Evolutionary conservation across 805 yeast species (phyloP).

Genomic region (Kodamaea sagamina): DNA sequence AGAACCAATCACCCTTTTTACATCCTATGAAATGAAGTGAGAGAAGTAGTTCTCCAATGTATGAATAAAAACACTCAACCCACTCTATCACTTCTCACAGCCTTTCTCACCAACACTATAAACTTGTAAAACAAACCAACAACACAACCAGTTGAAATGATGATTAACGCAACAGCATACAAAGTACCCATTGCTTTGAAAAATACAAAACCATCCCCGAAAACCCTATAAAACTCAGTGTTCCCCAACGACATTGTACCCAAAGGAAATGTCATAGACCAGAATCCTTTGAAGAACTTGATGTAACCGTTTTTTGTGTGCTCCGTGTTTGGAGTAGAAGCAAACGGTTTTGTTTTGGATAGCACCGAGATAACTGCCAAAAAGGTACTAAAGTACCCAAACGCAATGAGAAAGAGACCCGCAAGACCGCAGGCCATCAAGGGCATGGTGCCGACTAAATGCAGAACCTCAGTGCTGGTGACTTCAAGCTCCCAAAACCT

Average conservation of each 20-base stretch:
- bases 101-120: conserved; percentile 2
- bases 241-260: conserved; percentile 71
- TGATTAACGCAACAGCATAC: conserved; percentile 54
- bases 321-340: conserved; percentile 26
- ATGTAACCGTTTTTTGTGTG: conserved; percentile 23
- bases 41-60: not conserved
- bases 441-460: conserved; percentile 4
- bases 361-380: conserved; percentile 36
- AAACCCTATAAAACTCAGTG: conserved; percentile 43
- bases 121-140: conserved; percentile 27
- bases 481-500: conserved; percentile 4
- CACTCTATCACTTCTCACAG: not conserved
- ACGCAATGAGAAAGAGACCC: conserved; percentile 49
- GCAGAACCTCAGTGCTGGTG: not conserved
- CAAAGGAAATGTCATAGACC: conserved; percentile 92
- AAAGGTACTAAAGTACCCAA: conserved; percentile 55
- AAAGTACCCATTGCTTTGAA: conserved; percentile 65
- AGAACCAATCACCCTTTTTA: too few species aligned
- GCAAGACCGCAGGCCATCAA: conserved; percentile 22
- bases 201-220: conserved; percentile 44
- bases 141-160: conserved; percentile 40
- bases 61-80: too few species aligned
- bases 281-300: conserved; percentile 36
- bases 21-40: too few species aligned
- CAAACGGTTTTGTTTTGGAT: conserved; percentile 46